These are phyloP conservation scores for Ormosia semicastrata DNA, from an alignment of 306 rosid genomes.

Conservation along the genomic window DNA sequence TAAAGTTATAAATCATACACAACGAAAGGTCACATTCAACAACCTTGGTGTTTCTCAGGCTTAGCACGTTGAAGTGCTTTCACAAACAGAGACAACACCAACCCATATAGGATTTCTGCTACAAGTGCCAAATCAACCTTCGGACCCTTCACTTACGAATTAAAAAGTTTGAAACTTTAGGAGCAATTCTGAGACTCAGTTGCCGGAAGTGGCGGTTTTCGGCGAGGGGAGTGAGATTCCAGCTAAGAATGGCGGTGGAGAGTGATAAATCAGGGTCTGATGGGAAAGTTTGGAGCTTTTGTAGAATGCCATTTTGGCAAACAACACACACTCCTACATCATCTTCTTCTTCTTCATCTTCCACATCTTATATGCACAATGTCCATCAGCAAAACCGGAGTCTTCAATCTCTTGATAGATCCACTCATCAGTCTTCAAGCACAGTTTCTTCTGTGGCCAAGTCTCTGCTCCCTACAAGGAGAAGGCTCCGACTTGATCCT, in stretches of 20 bases:
- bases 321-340: slow-evolving; percentile 47
- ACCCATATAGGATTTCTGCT: slow-evolving; percentile 14
- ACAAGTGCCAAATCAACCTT: slow-evolving; percentile 28
- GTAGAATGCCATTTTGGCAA: slow-evolving; percentile 85
- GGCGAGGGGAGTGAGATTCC: slow-evolving; percentile 11
- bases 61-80: slow-evolving; percentile 28
- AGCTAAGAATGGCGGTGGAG: slow-evolving; percentile 58
- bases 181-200: slow-evolving; percentile 24
- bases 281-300: slow-evolving; percentile 67
- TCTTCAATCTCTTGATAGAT: slow-evolving; percentile 58
- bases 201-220: slow-evolving; percentile 20
- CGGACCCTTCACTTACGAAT: not conserved
- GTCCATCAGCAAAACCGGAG: slow-evolving; percentile 48
- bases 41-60: slow-evolving; percentile 32
- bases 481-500: slow-evolving; percentile 95
- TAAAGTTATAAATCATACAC: slow-evolving; percentile 19
- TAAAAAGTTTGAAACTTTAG: slow-evolving; percentile 23
- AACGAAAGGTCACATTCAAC: slow-evolving; percentile 49
- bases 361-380: slow-evolving; percentile 50
- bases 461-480: slow-evolving; percentile 76
- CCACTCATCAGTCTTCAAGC: slow-evolving; percentile 46
- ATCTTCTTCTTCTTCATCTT: slow-evolving; percentile 47
- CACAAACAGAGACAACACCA: slow-evolving; percentile 26
- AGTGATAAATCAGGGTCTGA: slow-evolving; percentile 57
- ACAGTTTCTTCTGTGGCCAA: slow-evolving; percentile 76